Evolutionary conservation across 345 rosid genomes (phyloP).

Genomic region (Syzygium jambos): DNA sequence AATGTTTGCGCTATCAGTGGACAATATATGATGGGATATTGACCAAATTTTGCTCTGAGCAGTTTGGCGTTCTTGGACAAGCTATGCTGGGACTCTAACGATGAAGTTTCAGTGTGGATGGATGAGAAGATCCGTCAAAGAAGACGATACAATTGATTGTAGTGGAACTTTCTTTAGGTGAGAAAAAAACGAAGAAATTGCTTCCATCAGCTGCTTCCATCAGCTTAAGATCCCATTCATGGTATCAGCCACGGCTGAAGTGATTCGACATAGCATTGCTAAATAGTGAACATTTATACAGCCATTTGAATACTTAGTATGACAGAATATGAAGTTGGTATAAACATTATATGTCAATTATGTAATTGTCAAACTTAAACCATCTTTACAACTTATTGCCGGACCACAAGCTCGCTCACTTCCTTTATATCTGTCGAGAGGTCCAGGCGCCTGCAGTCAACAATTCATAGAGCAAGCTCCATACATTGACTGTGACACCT

Average conservation of each 20-base stretch:
- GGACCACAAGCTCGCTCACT: neutral
- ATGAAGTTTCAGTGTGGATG: neutral
- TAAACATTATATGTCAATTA: neutral
- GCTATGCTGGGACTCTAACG: neutral
- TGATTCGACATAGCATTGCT: constrained; percentile 16
- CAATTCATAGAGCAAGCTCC: neutral
- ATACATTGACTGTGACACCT: neutral
- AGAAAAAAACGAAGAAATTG: neutral
- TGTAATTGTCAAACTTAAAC: neutral
- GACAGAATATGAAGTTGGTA: neutral
- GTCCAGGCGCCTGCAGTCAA: neutral
- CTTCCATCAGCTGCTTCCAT: neutral
- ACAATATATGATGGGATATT: neutral
- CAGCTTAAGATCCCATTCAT: neutral
- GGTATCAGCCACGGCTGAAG: neutral
- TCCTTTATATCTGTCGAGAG: neutral
- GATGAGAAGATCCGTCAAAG: neutral
- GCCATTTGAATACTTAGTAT: neutral
- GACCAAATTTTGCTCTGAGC: neutral
- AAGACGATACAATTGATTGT: neutral
- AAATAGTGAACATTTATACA: neutral
- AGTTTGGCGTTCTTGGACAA: neutral
- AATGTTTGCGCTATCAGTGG: neutral
- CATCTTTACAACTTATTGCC: neutral
- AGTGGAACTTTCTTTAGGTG: neutral